Conservation (phyloP, 306 rosid species). For the Prunus fruticosa region DNA sequence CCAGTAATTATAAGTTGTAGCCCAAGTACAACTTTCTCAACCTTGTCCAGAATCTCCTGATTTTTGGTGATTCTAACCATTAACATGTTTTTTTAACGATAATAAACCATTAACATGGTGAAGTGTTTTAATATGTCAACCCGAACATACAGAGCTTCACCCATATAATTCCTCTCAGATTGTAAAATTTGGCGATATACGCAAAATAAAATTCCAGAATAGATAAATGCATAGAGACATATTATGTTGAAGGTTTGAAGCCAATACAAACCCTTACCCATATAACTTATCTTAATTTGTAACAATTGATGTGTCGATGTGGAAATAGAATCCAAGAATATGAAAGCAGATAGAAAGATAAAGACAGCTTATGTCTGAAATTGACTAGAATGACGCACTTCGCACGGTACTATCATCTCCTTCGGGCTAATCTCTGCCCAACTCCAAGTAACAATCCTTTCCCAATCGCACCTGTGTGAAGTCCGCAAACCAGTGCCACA, state of each 20-base stretch:
- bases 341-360: constrained; percentile 19
- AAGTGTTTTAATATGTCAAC: too few species aligned
- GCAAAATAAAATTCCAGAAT: not conserved
- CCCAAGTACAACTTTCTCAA: too few species aligned
- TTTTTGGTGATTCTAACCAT: too few species aligned
- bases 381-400: constrained; percentile 19
- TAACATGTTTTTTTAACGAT: too few species aligned
- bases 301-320: not conserved
- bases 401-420: constrained; percentile 26
- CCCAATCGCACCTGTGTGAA: constrained; percentile 79
- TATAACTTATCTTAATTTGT: not conserved
- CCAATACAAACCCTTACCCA: constrained; percentile 1
- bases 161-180: not conserved
- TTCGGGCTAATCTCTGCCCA: constrained; percentile 78
- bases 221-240: not conserved
- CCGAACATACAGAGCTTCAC: too few species aligned
- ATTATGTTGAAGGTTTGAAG: not conserved
- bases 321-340: not conserved
- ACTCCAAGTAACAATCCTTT: constrained; percentile 79
- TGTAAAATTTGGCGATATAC: not conserved
- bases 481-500: constrained; percentile 87
- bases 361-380: constrained; percentile 10
- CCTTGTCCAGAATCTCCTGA: too few species aligned
- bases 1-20: too few species aligned
- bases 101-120: too few species aligned